These are phyloP conservation scores for Cryphonectria naterciae DNA, from an alignment of 2,329 filamentous ascomycete genomes.

Conservation along the genomic window DNA sequence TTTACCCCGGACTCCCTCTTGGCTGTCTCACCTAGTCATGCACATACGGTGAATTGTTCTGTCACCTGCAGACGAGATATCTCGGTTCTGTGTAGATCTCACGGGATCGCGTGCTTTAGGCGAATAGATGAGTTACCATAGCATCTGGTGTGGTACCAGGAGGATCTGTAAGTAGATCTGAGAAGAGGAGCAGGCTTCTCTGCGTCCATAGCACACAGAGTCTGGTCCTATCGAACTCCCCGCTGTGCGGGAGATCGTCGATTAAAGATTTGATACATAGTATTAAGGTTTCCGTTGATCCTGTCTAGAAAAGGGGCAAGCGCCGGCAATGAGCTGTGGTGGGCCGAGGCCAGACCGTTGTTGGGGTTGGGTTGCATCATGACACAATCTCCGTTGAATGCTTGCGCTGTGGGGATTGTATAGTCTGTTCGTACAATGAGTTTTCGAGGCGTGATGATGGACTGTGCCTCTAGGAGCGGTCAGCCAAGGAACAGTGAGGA, in stretches of 20 bases:
- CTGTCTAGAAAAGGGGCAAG: conserved; percentile 6
- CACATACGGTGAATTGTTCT: neutral
- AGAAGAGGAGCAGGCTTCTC: neutral
- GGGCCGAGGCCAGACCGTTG: conserved; percentile 2
- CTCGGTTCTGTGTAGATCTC: conserved; percentile 1
- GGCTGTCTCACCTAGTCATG: neutral
- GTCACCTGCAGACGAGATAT: neutral
- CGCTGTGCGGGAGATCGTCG: neutral
- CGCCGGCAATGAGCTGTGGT: conserved; percentile 3
- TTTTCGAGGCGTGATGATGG: neutral
- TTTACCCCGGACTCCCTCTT: neutral
- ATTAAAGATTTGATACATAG: neutral
- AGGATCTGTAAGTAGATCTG: no score
- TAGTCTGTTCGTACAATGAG: neutral
- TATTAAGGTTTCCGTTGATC: conserved; percentile 1
- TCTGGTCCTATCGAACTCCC: neutral
- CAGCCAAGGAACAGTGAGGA: neutral
- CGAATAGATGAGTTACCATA: neutral
- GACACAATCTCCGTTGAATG: conserved; percentile 3
- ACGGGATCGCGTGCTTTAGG: neutral
- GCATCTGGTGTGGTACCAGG: neutral
- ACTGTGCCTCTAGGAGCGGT: neutral
- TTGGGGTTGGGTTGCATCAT: neutral
- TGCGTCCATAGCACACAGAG: neutral
- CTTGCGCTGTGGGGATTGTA: neutral